A percentile compares a stretch with the other conserved stretches of the same genome.
Conservation (phyloP, 176 grass and related monocot genomes). For the Neostapfia colusana region DNA sequence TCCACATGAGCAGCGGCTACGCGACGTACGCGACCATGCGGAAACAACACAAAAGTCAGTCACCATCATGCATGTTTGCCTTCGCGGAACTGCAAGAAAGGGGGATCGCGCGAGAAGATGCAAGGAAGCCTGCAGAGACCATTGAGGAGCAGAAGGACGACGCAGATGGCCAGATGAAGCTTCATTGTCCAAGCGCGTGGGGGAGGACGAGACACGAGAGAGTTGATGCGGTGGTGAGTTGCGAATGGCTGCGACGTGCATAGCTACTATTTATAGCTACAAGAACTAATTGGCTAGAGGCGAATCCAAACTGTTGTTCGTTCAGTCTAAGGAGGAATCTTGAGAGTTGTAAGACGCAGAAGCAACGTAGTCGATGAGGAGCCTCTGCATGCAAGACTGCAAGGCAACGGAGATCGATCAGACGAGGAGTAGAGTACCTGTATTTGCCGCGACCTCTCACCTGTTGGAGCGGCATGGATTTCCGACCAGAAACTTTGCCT, state of each 20-base stretch:
- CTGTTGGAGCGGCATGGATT: no score
- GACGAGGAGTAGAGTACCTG: background rate
- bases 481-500: no score
- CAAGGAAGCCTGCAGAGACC: background rate
- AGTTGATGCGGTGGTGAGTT: background rate
- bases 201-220: background rate
- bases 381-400: conserved; percentile 5
- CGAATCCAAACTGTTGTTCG: background rate
- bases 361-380: background rate
- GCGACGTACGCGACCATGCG: background rate
- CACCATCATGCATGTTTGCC: background rate
- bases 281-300: background rate
- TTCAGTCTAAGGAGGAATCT: conserved; percentile 34
- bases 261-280: background rate
- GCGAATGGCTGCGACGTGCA: background rate
- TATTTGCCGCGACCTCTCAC: background rate
- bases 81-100: background rate
- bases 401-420: conserved; percentile 7
- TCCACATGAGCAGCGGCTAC: conserved; percentile 15
- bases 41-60: background rate
- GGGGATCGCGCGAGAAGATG: background rate
- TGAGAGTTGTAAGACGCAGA: background rate
- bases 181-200: background rate
- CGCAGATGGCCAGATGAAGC: background rate
- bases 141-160: background rate